Conservation (phyloP, 148 eudicot genomes). For the Cornus kousa region DNA sequence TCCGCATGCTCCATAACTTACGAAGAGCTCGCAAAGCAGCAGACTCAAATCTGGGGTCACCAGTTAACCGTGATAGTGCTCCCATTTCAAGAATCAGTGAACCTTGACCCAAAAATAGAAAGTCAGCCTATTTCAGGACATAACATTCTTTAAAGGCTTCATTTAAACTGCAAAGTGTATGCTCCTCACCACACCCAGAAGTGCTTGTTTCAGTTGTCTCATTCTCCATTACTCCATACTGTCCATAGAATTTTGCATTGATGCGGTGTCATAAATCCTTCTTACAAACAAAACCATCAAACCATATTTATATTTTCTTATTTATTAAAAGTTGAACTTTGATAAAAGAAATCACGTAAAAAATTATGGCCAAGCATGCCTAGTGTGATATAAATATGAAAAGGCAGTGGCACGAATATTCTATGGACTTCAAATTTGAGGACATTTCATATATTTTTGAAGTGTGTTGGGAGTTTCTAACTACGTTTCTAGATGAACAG, state of each 20-base stretch:
- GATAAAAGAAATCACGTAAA: conserved; percentile 6
- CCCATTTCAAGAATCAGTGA: conserved; percentile 99
- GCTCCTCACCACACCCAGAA: conserved; percentile 83
- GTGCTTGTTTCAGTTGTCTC: conserved; percentile 99
- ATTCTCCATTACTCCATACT: conserved; percentile 92
- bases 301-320: conserved; percentile 32
- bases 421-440: not conserved
- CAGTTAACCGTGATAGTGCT: conserved; percentile 81
- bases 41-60: conserved; percentile 77
- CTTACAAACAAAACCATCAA: conserved; percentile 47
- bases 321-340: conserved; percentile 10
- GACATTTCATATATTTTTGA: not conserved
- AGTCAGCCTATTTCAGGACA: conserved; percentile 21
- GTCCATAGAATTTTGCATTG: conserved; percentile 66
- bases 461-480: not conserved
- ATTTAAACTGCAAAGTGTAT: conserved; percentile 15
- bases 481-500: not conserved
- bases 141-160: conserved; percentile 6
- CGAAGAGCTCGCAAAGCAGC: conserved; percentile 91
- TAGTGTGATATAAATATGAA: not conserved
- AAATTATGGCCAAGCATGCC: conserved; percentile 2
- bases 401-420: not conserved
- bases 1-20: conserved; percentile 93
- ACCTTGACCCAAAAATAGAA: conserved; percentile 47
- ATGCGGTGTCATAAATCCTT: conserved; percentile 53